These are phyloP conservation scores for Brasenia schreberi DNA, from an alignment of 164 flowering plant genomes.

Conservation along the genomic window DNA sequence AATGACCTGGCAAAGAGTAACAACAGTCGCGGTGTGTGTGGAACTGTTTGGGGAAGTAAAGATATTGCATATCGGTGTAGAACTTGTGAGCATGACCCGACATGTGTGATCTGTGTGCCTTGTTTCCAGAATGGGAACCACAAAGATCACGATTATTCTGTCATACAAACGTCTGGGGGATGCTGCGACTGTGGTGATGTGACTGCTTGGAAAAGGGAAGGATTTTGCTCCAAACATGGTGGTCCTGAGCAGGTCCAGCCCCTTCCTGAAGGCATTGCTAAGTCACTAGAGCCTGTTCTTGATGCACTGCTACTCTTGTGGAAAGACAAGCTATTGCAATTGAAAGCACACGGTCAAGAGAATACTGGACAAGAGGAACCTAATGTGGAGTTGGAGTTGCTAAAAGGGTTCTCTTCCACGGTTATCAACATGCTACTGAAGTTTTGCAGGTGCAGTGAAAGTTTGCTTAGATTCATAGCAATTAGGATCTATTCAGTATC, in stretches of 20 bases:
- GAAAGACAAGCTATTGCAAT: conserved; percentile 35
- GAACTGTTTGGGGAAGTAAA: conserved; percentile 79
- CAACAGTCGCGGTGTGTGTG: conserved; percentile 83
- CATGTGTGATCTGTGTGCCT: conserved; percentile 96
- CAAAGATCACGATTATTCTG: conserved; percentile 75
- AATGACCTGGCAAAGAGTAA: conserved; percentile 29
- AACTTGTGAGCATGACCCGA: conserved; percentile 89
- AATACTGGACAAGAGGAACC: conserved; percentile 11
- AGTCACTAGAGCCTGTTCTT: conserved; percentile 60
- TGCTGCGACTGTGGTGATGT: conserved; percentile 99
- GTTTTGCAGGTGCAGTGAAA: conserved; percentile 78
- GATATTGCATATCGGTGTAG: conserved; percentile 83
- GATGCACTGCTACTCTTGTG: conserved; percentile 48
- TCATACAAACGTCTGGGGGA: conserved; percentile 83
- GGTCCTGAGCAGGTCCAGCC: conserved; percentile 90
- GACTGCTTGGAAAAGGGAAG: conserved; percentile 94
- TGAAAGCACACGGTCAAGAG: conserved; percentile 13
- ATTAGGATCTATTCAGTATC: conserved; percentile 25
- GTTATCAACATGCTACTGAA: conserved; percentile 77
- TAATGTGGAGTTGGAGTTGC: conserved; percentile 17
- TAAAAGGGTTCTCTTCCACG: conserved; percentile 39
- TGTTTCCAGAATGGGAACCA: conserved; percentile 97
- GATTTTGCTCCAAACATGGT: conserved; percentile 89
- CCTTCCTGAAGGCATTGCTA: conserved; percentile 48
- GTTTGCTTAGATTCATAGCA: conserved; percentile 83